phyloP scores from a whole-genome alignment of 2,329 filamentous ascomycete genomes.

The Fusarium solani-melongenae region DNA sequence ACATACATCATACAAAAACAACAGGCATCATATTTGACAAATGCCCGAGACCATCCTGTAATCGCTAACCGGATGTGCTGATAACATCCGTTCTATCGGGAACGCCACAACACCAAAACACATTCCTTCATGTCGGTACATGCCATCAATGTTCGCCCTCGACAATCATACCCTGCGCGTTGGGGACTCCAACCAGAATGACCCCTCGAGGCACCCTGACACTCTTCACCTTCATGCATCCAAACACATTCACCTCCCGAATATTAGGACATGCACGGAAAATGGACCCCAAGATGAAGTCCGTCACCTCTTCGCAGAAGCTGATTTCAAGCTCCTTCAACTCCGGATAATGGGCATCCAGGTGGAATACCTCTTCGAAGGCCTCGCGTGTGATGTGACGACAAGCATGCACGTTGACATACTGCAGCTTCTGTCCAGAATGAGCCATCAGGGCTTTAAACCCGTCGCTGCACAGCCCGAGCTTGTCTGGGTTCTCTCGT shows the following conservation, averaged over 20 bases:
- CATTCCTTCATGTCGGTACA: slow-evolving; percentile 1
- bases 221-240: slow-evolving; percentile 71
- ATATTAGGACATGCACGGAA: slow-evolving; percentile 73
- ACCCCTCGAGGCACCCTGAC: slow-evolving; percentile 65
- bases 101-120: slow-evolving; percentile 14
- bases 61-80: neutral
- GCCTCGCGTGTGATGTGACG: slow-evolving; percentile 80
- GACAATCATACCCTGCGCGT: slow-evolving; percentile 69
- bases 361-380: slow-evolving; percentile 79
- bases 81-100: neutral
- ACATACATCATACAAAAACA: neutral
- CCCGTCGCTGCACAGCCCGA: slow-evolving; percentile 80
- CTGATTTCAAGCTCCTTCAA: slow-evolving; percentile 80
- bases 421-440: slow-evolving; percentile 73
- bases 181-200: slow-evolving; percentile 68
- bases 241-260: slow-evolving; percentile 70
- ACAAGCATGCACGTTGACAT: slow-evolving; percentile 84
- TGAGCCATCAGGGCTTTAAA: slow-evolving; percentile 88
- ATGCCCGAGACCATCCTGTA: slow-evolving; percentile 6
- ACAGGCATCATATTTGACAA: slow-evolving; percentile 1
- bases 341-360: slow-evolving; percentile 70
- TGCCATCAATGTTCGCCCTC: slow-evolving; percentile 50
- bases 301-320: slow-evolving; percentile 77
- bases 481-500: slow-evolving; percentile 69
- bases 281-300: slow-evolving; percentile 71